Conservation (phyloP, 2,329 filamentous ascomycete genomes). For the Ophiognomonia clavigignenti-juglandacearum region DNA sequence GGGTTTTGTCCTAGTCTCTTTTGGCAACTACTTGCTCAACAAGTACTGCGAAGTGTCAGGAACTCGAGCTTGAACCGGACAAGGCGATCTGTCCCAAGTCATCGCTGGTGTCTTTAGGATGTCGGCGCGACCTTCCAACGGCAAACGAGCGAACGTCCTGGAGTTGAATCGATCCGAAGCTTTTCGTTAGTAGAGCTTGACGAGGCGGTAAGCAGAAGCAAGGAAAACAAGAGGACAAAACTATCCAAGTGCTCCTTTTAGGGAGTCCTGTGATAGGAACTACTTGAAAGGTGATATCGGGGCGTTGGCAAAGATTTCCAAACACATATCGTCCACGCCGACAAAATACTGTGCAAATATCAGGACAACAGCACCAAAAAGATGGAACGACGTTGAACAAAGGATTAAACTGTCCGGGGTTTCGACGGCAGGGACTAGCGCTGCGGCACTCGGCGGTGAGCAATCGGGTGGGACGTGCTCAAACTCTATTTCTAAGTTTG, state of each 20-base stretch:
- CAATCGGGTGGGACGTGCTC: constrained; percentile 1
- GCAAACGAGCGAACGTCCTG: neutral
- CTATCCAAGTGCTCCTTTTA: neutral
- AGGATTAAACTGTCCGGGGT: constrained; percentile 13
- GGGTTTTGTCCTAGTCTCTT: too few species aligned
- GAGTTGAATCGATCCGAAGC: too few species aligned
- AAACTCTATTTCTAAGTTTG: constrained; percentile 4
- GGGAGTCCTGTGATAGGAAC: neutral
- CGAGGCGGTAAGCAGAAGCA: neutral
- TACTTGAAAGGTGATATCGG: neutral
- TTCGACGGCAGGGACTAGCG: constrained; percentile 12
- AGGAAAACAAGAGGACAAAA: neutral
- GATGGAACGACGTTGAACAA: constrained; percentile 5
- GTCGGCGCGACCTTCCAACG: too few species aligned
- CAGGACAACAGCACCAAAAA: neutral
- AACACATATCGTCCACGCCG: neutral
- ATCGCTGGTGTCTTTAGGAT: too few species aligned
- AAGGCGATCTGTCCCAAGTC: too few species aligned
- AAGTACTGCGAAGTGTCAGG: too few species aligned
- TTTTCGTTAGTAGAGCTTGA: too few species aligned
- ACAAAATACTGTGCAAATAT: neutral
- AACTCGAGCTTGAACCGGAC: too few species aligned
- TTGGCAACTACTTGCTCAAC: too few species aligned
- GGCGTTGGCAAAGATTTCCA: neutral
- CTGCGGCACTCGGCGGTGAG: constrained; percentile 12